phyloP scores from a whole-genome alignment of 352 stramenopile genomes.

The Plasmopara muralis region DNA sequence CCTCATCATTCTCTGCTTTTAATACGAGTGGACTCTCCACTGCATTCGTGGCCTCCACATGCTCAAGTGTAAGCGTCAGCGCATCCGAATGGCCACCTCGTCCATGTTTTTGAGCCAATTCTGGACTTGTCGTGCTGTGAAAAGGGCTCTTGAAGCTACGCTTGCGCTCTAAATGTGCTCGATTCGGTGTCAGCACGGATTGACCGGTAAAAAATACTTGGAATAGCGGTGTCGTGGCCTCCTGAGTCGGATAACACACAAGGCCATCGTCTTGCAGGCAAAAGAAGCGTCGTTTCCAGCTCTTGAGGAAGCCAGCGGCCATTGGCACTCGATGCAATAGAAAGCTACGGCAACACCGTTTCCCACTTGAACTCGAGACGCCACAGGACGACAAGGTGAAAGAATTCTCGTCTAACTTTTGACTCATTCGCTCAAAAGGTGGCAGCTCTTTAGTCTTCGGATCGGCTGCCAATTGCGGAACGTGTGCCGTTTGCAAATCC shows the following conservation, averaged over 20 bases:
- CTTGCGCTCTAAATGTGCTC: no score
- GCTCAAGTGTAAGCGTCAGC: no score
- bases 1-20: conserved; percentile 38
- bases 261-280: conserved; percentile 56
- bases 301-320: conserved; percentile 48
- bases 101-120: not conserved
- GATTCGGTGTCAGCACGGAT: conserved; percentile 11
- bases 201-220: conserved; percentile 51
- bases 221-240: conserved; percentile 45
- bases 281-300: conserved; percentile 70
- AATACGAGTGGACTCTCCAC: conserved; percentile 12
- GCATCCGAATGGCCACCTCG: not conserved
- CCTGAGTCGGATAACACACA: conserved; percentile 51
- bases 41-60: no score
- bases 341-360: conserved; percentile 50
- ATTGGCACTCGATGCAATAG: conserved; percentile 39
- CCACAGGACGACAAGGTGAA: no score
- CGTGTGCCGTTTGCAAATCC: no score
- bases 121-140: conserved; percentile 13
- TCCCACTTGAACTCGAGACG: conserved; percentile 62
- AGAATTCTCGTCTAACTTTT: no score
- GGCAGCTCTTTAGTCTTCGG: no score
- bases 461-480: no score
- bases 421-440: no score
- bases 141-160: no score